Percentiles rank a stretch among this genome's conserved stretches.
These are phyloP conservation scores for Coelastrella sp. DNA, from an alignment of 139 green algal species.

Conservation along the genomic window DNA sequence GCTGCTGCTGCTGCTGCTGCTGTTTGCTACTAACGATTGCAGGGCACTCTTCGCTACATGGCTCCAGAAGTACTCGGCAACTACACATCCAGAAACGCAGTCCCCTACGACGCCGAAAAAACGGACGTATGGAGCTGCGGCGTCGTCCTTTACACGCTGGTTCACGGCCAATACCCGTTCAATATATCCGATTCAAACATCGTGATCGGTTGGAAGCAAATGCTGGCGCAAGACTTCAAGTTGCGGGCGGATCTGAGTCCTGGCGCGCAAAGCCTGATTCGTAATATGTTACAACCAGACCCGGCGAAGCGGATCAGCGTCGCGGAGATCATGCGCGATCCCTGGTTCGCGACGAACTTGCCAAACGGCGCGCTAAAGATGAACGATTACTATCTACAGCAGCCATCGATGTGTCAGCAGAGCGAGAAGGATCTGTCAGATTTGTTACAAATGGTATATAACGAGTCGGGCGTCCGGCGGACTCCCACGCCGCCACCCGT, in stretches of 20 bases:
- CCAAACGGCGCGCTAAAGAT: background rate
- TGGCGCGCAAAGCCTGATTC: background rate
- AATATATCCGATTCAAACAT: background rate
- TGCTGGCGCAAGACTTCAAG: background rate
- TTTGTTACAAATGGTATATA: background rate
- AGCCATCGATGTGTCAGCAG: background rate
- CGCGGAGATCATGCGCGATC: background rate
- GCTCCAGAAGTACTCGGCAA: background rate
- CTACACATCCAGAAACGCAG: background rate
- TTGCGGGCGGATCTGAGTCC: background rate
- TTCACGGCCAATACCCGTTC: background rate
- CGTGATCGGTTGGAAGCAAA: background rate
- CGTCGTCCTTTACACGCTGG: slow-evolving; percentile 75
- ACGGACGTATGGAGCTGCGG: slow-evolving; percentile 76
- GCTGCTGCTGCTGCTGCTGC: background rate
- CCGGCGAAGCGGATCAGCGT: background rate
- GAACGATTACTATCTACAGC: background rate
- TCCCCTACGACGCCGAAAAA: slow-evolving; percentile 36
- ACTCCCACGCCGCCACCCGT: background rate
- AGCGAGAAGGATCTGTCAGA: background rate
- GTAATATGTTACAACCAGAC: background rate
- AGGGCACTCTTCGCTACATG: background rate
- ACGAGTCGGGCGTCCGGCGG: background rate
- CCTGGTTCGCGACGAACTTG: background rate
- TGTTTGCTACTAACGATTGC: background rate